Evolutionary conservation across 495 filamentous ascomycete genomes (phyloP).

Genomic region (Pyrenula massariospora): DNA sequence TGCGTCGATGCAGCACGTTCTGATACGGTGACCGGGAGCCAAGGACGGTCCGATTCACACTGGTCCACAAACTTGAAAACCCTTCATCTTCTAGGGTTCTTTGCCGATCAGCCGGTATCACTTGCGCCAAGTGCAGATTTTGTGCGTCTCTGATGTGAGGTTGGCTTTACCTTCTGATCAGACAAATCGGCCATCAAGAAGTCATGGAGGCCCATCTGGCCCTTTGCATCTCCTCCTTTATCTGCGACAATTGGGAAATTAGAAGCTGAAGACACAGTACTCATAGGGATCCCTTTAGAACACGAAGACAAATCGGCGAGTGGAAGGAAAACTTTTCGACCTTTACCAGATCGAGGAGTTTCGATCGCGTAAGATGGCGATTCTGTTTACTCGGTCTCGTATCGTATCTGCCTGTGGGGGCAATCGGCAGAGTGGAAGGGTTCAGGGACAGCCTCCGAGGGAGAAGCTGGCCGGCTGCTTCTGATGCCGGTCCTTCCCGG

Average conservation of each 20-base stretch:
- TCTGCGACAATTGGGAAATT: too few species aligned
- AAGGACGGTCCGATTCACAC: not conserved
- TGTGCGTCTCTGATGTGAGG: not conserved
- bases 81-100: too few species aligned
- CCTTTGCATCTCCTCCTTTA: too few species aligned
- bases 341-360: not conserved
- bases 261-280: too few species aligned
- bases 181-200: not conserved
- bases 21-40: not conserved
- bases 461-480: too few species aligned
- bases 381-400: too few species aligned
- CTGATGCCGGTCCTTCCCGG: not conserved
- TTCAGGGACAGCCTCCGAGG: not conserved
- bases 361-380: not conserved
- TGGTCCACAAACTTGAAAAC: not conserved
- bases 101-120: not conserved
- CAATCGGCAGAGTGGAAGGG: not conserved
- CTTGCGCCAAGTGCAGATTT: too few species aligned
- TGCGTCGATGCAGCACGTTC: not conserved
- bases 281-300: too few species aligned
- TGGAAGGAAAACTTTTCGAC: not conserved
- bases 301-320: not conserved
- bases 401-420: too few species aligned
- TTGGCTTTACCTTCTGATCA: not conserved
- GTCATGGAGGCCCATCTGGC: too few species aligned